phyloP scores from a whole-genome alignment of 257 asterid species.

The Solanum phureja region DNA sequence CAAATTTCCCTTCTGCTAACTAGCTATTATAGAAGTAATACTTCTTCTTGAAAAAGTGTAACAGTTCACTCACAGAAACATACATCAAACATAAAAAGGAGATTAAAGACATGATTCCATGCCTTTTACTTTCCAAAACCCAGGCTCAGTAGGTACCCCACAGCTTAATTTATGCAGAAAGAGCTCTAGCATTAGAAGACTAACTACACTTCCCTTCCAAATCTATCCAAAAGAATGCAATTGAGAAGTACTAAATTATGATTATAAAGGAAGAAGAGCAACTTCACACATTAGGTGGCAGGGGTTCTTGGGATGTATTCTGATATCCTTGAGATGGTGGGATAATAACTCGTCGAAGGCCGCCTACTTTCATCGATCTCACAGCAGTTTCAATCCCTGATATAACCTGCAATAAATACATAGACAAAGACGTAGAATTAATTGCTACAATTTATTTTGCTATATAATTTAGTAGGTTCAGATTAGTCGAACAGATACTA shows the following conservation, averaged over 20 bases:
- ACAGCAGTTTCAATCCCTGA: conserved; percentile 73
- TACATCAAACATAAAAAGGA: background rate
- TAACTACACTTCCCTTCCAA: background rate
- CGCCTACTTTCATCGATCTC: conserved; percentile 79
- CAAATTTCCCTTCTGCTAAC: background rate
- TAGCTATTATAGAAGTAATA: background rate
- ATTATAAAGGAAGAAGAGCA: background rate
- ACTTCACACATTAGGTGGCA: conserved; percentile 73
- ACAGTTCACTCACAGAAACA: background rate
- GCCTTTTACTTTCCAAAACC: background rate
- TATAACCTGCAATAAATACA: conserved; percentile 43
- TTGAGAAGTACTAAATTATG: background rate
- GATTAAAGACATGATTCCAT: background rate
- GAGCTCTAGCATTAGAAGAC: background rate
- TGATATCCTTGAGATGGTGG: conserved; percentile 90
- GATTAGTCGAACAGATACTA: background rate
- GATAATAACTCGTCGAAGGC: conserved; percentile 67
- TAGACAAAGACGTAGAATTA: background rate
- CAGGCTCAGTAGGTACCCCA: background rate
- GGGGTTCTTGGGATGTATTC: conserved; percentile 65
- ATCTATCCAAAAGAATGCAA: background rate
- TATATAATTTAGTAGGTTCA: background rate
- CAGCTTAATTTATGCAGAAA: background rate
- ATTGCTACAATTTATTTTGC: background rate
- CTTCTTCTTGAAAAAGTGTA: background rate